Percentiles rank a stretch among this genome's conserved stretches.
phyloP scores from a whole-genome alignment of 192 early-diverging fungal genomes.

The Thamnidium elegans region DNA sequence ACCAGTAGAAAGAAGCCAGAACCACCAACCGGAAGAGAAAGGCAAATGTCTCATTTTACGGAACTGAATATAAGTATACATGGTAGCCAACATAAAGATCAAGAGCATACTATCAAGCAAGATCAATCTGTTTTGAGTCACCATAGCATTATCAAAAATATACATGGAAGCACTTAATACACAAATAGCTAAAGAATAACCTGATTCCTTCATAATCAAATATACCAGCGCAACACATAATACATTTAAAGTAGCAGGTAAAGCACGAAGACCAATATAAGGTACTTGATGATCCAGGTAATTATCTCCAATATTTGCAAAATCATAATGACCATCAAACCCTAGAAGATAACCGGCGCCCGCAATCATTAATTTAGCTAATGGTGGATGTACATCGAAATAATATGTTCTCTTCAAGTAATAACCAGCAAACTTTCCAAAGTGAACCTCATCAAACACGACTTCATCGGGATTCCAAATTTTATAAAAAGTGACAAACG shows the following conservation, averaged over 20 bases:
- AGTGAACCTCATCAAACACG: slow-evolving; percentile 48
- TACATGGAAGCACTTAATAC: neutral
- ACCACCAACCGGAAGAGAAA: slow-evolving; percentile 82
- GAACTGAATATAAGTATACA: slow-evolving; percentile 86
- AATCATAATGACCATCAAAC: slow-evolving; percentile 86
- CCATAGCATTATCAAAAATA: slow-evolving; percentile 74
- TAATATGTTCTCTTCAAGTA: slow-evolving; percentile 86
- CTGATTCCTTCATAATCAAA: slow-evolving; percentile 74
- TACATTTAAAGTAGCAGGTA: slow-evolving; percentile 74
- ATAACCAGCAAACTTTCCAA: slow-evolving; percentile 47
- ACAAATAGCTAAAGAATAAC: slow-evolving; percentile 52
- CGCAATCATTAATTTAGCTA: slow-evolving; percentile 91
- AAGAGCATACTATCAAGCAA: slow-evolving; percentile 85
- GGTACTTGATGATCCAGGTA: slow-evolving; percentile 84
- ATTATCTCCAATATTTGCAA: slow-evolving; percentile 82
- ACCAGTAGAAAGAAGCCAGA: slow-evolving; percentile 81
- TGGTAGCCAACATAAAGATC: slow-evolving; percentile 76
- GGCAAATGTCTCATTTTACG: slow-evolving; percentile 56
- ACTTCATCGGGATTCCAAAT: slow-evolving; percentile 71
- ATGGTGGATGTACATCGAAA: slow-evolving; percentile 95
- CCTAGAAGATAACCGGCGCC: slow-evolving; percentile 69
- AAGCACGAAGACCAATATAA: slow-evolving; percentile 74
- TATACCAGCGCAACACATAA: slow-evolving; percentile 74
- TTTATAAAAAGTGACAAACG: slow-evolving; percentile 62
- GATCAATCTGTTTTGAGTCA: slow-evolving; percentile 88